A percentile compares a stretch with the other conserved stretches of the same genome.
Evolutionary conservation across 306 rosid species (phyloP).

Genomic region (Corylus americana): DNA sequence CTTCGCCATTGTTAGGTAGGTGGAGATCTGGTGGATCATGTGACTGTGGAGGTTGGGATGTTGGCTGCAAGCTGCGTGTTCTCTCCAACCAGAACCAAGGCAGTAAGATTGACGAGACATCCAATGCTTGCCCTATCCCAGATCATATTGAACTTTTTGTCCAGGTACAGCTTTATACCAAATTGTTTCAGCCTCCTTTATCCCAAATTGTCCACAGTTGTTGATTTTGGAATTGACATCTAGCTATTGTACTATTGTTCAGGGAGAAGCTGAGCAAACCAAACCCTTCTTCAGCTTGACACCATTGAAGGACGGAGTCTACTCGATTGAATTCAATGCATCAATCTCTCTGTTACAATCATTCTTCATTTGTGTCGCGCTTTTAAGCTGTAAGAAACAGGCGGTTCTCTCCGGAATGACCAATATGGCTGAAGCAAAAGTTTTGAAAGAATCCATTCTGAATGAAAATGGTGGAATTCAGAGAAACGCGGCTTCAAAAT

Average conservation of each 20-base stretch:
- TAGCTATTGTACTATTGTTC: conserved; percentile 29
- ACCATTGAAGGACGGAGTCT: conserved; percentile 71
- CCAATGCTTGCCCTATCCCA: conserved; percentile 27
- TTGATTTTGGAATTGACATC: conserved; percentile 21
- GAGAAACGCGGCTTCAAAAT: conserved; percentile 44
- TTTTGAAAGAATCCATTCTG: conserved; percentile 27
- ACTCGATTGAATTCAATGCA: conserved; percentile 64
- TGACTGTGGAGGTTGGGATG: conserved; percentile 99
- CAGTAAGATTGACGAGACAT: conserved; percentile 29
- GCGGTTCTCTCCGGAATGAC: conserved; percentile 36
- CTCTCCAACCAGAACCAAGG: conserved; percentile 51
- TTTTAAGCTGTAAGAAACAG: conserved; percentile 52
- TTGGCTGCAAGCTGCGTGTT: conserved; percentile 82
- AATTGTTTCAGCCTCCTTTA: neutral
- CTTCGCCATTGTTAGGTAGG: conserved; percentile 69
- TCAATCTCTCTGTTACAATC: conserved; percentile 78
- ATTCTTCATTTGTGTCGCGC: conserved; percentile 65
- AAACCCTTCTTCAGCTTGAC: conserved; percentile 58
- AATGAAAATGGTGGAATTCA: conserved; percentile 31
- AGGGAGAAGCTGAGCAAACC: conserved; percentile 59
- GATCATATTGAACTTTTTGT: conserved; percentile 58
- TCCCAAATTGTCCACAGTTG: neutral
- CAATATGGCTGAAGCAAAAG: conserved; percentile 35
- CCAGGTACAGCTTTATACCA: conserved; percentile 48
- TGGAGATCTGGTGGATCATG: conserved; percentile 84